Percentiles rank a stretch among this genome's conserved stretches.
phyloP scores from a whole-genome alignment of 2,329 filamentous ascomycete genomes.

The Fusarium sp. region DNA sequence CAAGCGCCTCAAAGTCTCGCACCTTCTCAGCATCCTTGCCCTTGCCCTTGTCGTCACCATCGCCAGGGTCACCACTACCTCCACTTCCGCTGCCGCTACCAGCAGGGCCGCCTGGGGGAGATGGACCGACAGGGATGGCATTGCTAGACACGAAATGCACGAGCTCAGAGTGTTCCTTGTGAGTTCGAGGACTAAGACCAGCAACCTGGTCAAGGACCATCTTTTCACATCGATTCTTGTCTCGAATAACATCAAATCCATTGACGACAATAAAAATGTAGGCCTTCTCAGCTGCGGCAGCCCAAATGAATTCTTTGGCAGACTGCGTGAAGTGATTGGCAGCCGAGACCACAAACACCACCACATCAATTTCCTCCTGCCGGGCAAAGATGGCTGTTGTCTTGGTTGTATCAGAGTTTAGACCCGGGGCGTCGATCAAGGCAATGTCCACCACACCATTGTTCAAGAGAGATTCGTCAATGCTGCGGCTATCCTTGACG shows the following conservation, averaged over 20 bases:
- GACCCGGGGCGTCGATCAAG: conserved; percentile 93
- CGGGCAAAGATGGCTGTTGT: conserved; percentile 97
- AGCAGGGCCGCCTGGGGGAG: conserved; percentile 67
- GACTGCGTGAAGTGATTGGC: conserved; percentile 98
- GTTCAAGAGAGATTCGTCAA: conserved; percentile 94
- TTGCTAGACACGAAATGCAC: conserved; percentile 99
- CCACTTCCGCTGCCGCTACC: conserved; percentile 68
- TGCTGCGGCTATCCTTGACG: conserved; percentile 86
- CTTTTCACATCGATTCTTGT: conserved; percentile 91
- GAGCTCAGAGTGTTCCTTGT: conserved; percentile 91
- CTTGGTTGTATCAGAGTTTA: conserved; percentile 96
- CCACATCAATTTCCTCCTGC: conserved; percentile 98
- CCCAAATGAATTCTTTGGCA: conserved; percentile 97
- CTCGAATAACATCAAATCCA: conserved; percentile 92
- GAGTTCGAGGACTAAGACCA: conserved; percentile 89
- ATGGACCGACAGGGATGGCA: conserved; percentile 81
- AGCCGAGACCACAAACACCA: conserved; percentile 97
- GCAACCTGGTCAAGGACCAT: conserved; percentile 92
- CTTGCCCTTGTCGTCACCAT: conserved; percentile 77
- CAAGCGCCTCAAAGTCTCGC: conserved; percentile 89
- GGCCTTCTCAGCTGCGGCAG: conserved; percentile 94
- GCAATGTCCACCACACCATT: conserved; percentile 99
- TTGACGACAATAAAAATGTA: conserved; percentile 99
- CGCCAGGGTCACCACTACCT: conserved; percentile 67
- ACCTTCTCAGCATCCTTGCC: conserved; percentile 90